A percentile compares a stretch with the other conserved stretches of the same genome.
These are phyloP conservation scores for Rubus parviflorus DNA, from an alignment of 306 rosid genomes.

Conservation along the genomic window DNA sequence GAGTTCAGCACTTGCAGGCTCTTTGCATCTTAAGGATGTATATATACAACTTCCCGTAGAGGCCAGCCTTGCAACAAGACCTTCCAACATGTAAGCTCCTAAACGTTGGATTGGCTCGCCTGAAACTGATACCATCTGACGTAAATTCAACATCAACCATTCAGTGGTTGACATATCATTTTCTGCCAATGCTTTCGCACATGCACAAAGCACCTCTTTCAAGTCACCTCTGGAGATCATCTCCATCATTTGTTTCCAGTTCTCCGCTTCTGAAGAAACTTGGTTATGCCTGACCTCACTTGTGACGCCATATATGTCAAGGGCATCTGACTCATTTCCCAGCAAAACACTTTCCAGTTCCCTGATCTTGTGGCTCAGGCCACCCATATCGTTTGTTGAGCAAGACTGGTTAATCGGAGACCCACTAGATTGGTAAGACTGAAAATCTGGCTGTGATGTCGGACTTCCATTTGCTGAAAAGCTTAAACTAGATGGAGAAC, in stretches of 20 bases:
- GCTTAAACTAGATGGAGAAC: conserved; percentile 61
- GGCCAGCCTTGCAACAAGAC: conserved; percentile 78
- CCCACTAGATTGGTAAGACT: conserved; percentile 37
- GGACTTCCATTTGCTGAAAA: conserved; percentile 61
- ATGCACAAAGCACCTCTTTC: conserved; percentile 66
- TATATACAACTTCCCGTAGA: conserved; percentile 83
- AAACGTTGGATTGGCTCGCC: conserved; percentile 79
- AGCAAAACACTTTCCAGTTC: conserved; percentile 82
- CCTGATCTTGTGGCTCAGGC: conserved; percentile 70
- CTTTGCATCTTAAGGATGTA: conserved; percentile 75
- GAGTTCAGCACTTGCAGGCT: conserved; percentile 66
- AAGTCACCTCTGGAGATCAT: conserved; percentile 63
- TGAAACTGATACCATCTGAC: conserved; percentile 69
- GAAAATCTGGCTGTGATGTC: conserved; percentile 50
- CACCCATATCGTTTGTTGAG: conserved; percentile 51
- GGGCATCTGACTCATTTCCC: conserved; percentile 60
- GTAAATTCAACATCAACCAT: conserved; percentile 65
- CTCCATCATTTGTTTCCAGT: conserved; percentile 56
- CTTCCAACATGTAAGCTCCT: conserved; percentile 89
- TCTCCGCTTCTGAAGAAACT: conserved; percentile 41
- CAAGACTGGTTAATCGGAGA: conserved; percentile 57
- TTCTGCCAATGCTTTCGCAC: conserved; percentile 66
- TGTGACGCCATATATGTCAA: conserved; percentile 30
- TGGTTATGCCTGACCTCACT: conserved; percentile 32
- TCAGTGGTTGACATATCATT: conserved; percentile 57